Evolutionary conservation across 495 filamentous ascomycete species (phyloP).

Genomic region (Glarea lozoyensis): DNA sequence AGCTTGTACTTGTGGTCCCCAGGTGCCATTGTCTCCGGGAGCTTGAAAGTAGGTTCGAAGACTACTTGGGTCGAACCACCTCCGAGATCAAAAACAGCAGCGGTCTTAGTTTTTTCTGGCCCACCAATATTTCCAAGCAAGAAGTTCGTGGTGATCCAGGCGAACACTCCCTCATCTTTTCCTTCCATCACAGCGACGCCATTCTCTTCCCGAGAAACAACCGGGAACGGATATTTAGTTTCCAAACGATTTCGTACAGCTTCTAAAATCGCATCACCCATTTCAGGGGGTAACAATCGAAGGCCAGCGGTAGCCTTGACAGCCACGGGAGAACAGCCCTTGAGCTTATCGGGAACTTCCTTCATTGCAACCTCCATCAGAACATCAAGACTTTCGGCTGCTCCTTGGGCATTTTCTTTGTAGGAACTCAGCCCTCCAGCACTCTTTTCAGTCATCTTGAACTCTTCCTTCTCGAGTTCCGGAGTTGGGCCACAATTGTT

Average conservation of each 20-base stretch:
- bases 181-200: conserved; percentile 96
- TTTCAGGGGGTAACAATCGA: conserved; percentile 72
- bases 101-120: conserved; percentile 79
- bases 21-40: conserved; percentile 77
- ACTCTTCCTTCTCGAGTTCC: conserved; percentile 87
- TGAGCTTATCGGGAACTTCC: conserved; percentile 77
- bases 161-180: conserved; percentile 92
- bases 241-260: conserved; percentile 81
- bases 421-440: conserved; percentile 79
- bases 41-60: conserved; percentile 91
- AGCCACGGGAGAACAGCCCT: conserved; percentile 79
- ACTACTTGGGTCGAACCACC: conserved; percentile 97
- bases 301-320: conserved; percentile 96
- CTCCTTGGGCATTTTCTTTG: conserved; percentile 71
- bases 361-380: conserved; percentile 79
- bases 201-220: conserved; percentile 72
- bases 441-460: conserved; percentile 78
- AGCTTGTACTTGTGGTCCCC: conserved; percentile 97
- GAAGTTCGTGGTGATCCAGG: conserved; percentile 99
- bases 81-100: conserved; percentile 91
- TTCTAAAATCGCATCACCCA: conserved; percentile 73
- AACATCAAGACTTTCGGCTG: conserved; percentile 80
- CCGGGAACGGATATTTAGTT: conserved; percentile 84
- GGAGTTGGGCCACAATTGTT: conserved; percentile 95
- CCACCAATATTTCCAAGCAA: conserved; percentile 95